Evolutionary conservation across 2,329 filamentous ascomycete genomes (phyloP).

Genomic region (Blumeriella jaapii): DNA sequence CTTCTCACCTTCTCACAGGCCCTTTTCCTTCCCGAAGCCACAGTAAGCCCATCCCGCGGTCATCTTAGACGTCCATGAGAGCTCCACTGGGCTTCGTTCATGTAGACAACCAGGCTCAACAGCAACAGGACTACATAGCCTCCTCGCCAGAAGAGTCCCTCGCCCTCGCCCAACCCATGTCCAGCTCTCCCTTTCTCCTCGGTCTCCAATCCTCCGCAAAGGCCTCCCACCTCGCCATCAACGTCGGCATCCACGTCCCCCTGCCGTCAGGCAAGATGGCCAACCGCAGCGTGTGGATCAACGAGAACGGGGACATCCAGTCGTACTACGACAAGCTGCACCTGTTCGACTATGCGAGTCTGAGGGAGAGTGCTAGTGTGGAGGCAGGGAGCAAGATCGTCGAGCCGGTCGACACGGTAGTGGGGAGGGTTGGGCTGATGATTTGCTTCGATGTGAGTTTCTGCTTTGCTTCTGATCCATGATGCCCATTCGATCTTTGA

Average conservation of each 20-base stretch:
- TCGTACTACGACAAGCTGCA: conserved; percentile 13
- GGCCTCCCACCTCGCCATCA: conserved; percentile 10
- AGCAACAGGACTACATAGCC: conserved; percentile 12
- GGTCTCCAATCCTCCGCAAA: conserved; percentile 9
- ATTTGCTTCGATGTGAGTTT: conserved; percentile 13
- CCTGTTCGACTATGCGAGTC: conserved; percentile 14
- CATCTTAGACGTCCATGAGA: too few relatives aligned
- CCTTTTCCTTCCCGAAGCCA: conserved; percentile 13
- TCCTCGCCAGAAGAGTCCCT: conserved; percentile 8
- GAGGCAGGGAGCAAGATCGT: conserved; percentile 11
- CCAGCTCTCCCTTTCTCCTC: conserved; percentile 7
- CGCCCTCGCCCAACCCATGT: conserved; percentile 3
- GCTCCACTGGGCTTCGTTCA: too few relatives aligned
- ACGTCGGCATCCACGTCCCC: conserved; percentile 11
- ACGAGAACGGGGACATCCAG: conserved; percentile 8
- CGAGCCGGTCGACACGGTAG: conserved; percentile 8
- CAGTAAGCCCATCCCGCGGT: too few relatives aligned
- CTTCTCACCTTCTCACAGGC: neutral
- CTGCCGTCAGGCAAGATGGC: conserved; percentile 9
- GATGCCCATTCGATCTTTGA: too few relatives aligned
- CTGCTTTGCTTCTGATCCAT: too few relatives aligned
- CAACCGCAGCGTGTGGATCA: conserved; percentile 12
- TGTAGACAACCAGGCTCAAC: too few relatives aligned
- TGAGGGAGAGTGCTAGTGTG: conserved; percentile 10
- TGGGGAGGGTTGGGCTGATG: conserved; percentile 9